phyloP scores from a whole-genome alignment of 192 early-diverging fungal genomes.

The Chytriomyces hyalinus region DNA sequence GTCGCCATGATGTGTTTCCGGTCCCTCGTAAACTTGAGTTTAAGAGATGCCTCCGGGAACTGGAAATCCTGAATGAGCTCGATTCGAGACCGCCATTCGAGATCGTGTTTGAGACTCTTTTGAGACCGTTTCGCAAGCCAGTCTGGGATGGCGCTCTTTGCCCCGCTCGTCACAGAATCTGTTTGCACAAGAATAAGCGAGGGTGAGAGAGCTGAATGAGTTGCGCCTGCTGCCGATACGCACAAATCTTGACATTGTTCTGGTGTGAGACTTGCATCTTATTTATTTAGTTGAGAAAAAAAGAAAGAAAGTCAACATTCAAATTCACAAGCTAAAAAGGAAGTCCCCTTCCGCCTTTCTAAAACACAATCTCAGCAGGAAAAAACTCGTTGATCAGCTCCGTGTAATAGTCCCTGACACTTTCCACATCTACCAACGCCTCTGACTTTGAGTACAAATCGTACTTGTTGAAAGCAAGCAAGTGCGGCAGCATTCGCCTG shows the following conservation, averaged over 20 bases:
- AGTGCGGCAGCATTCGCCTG: slow-evolving; percentile 47
- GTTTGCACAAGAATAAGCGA: not conserved
- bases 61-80: slow-evolving; percentile 98
- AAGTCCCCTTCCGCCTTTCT: not conserved
- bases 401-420: slow-evolving; percentile 49
- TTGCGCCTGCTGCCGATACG: slow-evolving; percentile 60
- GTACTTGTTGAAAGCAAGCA: slow-evolving; percentile 58
- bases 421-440: slow-evolving; percentile 38
- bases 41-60: slow-evolving; percentile 91
- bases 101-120: slow-evolving; percentile 87
- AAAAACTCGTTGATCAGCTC: slow-evolving; percentile 55
- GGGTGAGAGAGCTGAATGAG: slow-evolving; percentile 53
- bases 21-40: slow-evolving; percentile 84
- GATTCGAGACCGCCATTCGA: slow-evolving; percentile 86
- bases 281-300: not conserved
- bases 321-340: not conserved
- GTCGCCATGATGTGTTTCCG: slow-evolving; percentile 89
- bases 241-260: slow-evolving; percentile 89
- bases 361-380: slow-evolving; percentile 53
- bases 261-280: slow-evolving; percentile 78
- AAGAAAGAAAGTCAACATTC: not conserved
- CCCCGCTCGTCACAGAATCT: slow-evolving; percentile 68
- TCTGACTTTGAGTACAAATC: slow-evolving; percentile 62
- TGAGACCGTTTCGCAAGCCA: slow-evolving; percentile 89
- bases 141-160: slow-evolving; percentile 81